phyloP scores from a whole-genome alignment of 495 filamentous ascomycete genomes.

The Hypomontagnella monticulosa region DNA sequence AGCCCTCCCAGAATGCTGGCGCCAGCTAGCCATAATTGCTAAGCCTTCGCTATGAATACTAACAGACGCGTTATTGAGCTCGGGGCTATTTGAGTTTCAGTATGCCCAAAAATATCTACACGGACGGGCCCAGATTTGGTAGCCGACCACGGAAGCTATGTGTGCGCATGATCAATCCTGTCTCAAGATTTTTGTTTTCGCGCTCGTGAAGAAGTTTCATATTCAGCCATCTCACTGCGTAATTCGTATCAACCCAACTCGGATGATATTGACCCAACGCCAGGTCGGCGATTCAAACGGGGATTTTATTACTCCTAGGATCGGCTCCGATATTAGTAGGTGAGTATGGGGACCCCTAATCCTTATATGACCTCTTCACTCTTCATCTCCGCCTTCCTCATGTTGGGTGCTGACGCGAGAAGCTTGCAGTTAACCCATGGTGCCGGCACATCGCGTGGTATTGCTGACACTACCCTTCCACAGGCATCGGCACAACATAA shows the following conservation, averaged over 20 bases:
- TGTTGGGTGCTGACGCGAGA: slow-evolving; percentile 45
- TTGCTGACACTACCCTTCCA: slow-evolving; percentile 38
- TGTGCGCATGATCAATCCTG: background rate
- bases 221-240: background rate
- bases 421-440: slow-evolving; percentile 32
- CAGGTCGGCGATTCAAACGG: background rate
- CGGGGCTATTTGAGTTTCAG: slow-evolving; percentile 1
- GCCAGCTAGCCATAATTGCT: slow-evolving; percentile 32
- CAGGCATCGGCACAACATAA: slow-evolving; percentile 38
- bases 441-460: slow-evolving; percentile 36
- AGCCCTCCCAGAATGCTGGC: slow-evolving; percentile 32
- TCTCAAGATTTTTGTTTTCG: background rate
- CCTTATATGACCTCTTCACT: slow-evolving; percentile 15
- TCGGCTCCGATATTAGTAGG: slow-evolving; percentile 13
- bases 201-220: background rate
- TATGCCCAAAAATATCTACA: background rate
- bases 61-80: background rate
- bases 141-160: background rate
- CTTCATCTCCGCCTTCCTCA: slow-evolving; percentile 12
- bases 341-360: slow-evolving; percentile 4
- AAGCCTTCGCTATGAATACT: slow-evolving; percentile 15
- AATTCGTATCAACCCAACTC: background rate
- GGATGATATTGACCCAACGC: background rate
- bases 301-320: background rate
- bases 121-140: no score